Evolutionary conservation across 192 early-diverging fungal species (phyloP).

Genomic region (Lunasporangiospora selenospora): DNA sequence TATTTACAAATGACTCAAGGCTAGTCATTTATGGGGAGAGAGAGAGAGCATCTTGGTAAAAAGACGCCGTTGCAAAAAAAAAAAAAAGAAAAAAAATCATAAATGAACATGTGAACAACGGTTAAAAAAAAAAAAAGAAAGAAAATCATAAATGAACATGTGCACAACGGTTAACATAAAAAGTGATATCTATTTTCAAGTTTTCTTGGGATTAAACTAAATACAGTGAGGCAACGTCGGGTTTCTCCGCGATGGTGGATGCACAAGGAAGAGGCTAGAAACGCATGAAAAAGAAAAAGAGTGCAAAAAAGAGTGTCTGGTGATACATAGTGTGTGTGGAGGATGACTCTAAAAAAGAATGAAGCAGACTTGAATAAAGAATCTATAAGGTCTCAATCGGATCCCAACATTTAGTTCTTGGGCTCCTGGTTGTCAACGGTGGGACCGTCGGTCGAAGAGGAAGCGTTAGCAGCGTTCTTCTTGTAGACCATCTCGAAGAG

Average conservation of each 20-base stretch:
- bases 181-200: too few relatives aligned
- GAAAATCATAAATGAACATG: conserved; percentile 3
- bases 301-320: background rate
- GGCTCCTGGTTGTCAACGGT: conserved; percentile 47
- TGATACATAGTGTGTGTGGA: background rate
- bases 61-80: conserved; percentile 5
- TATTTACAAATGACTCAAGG: too few relatives aligned
- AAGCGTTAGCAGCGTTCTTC: conserved; percentile 56
- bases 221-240: background rate
- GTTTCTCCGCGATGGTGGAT: background rate
- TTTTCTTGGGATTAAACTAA: background rate
- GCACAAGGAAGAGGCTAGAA: background rate
- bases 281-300: background rate
- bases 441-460: conserved; percentile 33
- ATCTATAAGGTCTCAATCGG: conserved; percentile 21
- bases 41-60: conserved; percentile 1
- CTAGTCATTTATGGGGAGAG: too few relatives aligned
- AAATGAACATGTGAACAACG: conserved; percentile 8
- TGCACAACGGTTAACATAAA: conserved; percentile 3
- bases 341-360: background rate
- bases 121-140: conserved; percentile 6
- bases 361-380: background rate
- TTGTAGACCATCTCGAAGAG: conserved; percentile 98
- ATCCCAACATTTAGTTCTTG: too few relatives aligned
- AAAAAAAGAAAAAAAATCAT: conserved; percentile 3